A percentile compares a stretch with the other conserved stretches of the same genome.
Conservation (phyloP, 2,329 filamentous ascomycete species). For the Penicillium sp. region DNA sequence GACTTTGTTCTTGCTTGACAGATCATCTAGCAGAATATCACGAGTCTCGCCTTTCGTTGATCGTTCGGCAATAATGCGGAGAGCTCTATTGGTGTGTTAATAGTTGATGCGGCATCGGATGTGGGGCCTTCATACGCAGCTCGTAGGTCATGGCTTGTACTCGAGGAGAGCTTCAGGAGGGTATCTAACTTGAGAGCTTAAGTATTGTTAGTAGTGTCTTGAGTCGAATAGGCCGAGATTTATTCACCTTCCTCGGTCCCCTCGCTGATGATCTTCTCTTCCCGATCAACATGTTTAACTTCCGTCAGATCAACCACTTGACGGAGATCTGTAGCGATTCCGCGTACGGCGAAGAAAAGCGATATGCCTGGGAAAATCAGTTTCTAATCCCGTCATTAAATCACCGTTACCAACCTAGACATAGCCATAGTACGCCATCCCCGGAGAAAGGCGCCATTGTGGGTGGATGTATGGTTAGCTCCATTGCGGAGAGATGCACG, state of each 20-base stretch:
- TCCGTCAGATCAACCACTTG: constrained; percentile 51
- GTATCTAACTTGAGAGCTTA: constrained; percentile 64
- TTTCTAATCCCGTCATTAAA: fast-evolving
- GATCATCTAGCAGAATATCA: constrained; percentile 43
- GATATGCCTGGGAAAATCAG: constrained; percentile 33
- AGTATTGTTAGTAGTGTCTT: constrained; percentile 17
- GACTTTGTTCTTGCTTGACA: constrained; percentile 40
- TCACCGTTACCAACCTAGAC: constrained; percentile 30
- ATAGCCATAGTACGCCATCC: constrained; percentile 42
- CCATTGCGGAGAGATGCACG: constrained; percentile 23
- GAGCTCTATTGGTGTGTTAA: constrained; percentile 40
- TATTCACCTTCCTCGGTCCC: constrained; percentile 67
- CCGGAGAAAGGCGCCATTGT: constrained; percentile 37
- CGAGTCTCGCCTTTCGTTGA: constrained; percentile 43
- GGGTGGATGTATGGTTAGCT: constrained; percentile 9
- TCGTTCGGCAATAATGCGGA: constrained; percentile 49
- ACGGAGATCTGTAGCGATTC: constrained; percentile 55
- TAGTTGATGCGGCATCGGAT: constrained; percentile 54
- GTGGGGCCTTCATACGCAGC: constrained; percentile 58
- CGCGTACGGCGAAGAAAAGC: constrained; percentile 54
- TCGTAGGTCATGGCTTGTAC: constrained; percentile 71
- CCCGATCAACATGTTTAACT: constrained; percentile 64
- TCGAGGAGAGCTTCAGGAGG: constrained; percentile 65
- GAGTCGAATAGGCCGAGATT: background rate
- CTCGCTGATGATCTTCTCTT: constrained; percentile 72